Conservation (phyloP, 345 rosid genomes). For the Luvunga scandens region DNA sequence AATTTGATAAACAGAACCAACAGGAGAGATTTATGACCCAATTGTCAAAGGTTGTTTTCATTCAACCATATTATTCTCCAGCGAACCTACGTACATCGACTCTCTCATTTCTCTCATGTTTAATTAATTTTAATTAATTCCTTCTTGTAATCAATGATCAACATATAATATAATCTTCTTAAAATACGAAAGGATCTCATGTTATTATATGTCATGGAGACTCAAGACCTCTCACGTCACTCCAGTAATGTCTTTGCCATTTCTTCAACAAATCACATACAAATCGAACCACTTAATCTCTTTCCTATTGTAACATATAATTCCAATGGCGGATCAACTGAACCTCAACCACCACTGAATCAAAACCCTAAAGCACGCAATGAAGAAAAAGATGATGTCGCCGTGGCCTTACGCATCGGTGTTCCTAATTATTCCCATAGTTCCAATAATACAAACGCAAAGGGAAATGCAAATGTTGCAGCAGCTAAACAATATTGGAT, state of each 20-base stretch:
- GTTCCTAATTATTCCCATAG: constrained; percentile 47
- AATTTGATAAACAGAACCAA: constrained; percentile 42
- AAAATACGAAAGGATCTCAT: constrained; percentile 7
- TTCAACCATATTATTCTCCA: constrained; percentile 75
- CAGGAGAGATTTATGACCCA: constrained; percentile 62
- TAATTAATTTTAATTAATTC: constrained; percentile 13
- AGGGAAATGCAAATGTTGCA: constrained; percentile 19
- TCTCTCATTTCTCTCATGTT: constrained; percentile 26
- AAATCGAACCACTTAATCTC: constrained; percentile 45
- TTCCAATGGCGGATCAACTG: constrained; percentile 9
- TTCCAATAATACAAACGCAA: constrained; percentile 14
- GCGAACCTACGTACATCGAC: constrained; percentile 38
- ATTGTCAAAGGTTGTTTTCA: constrained; percentile 60
- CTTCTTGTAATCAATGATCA: constrained; percentile 19
- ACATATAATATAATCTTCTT: constrained; percentile 30
- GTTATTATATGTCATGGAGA: constrained; percentile 30
- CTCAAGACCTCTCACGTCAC: constrained; percentile 24
- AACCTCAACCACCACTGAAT: background rate
- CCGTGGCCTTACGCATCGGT: constrained; percentile 70
- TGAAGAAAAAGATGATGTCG: constrained; percentile 41
- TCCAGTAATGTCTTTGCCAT: constrained; percentile 21
- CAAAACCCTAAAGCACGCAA: constrained; percentile 27
- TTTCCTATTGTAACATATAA: constrained; percentile 32
- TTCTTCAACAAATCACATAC: constrained; percentile 26
- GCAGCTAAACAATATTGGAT: constrained; percentile 65